Conservation (phyloP, 495 filamentous ascomycete species). For the Umbilicaria muhlenbergii region DNA sequence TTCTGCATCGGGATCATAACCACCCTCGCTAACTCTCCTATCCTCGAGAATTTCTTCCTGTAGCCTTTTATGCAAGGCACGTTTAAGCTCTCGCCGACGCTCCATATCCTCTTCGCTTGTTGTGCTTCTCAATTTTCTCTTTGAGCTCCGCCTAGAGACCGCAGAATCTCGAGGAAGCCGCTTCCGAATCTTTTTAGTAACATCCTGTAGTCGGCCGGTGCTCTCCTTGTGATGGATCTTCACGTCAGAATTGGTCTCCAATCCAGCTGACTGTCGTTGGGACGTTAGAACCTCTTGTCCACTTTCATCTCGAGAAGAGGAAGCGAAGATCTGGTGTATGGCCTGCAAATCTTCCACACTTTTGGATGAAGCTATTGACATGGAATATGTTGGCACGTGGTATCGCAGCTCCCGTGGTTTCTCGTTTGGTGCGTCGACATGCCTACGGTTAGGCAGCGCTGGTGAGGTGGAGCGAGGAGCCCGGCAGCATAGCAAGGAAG, state of each 20-base stretch:
- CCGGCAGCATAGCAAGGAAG: no score
- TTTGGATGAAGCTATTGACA: no score
- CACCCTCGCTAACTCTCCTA: not conserved
- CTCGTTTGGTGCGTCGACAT: no score
- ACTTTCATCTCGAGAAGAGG: not conserved
- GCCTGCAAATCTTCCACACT: not conserved
- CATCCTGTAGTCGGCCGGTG: constrained; percentile 5
- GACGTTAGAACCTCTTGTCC: no score
- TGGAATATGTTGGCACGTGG: no score
- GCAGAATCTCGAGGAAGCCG: constrained; percentile 3
- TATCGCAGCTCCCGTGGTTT: no score
- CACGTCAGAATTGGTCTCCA: no score
- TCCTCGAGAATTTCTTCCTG: constrained; percentile 4
- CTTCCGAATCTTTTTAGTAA: constrained; percentile 4
- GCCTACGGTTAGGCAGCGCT: no score
- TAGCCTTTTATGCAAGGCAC: constrained; percentile 5
- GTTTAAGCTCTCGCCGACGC: constrained; percentile 3
- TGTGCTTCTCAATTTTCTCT: constrained; percentile 1
- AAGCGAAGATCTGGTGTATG: not conserved
- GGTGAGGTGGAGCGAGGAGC: no score
- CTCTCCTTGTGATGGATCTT: not conserved
- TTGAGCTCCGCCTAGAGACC: constrained; percentile 7
- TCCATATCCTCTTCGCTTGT: constrained; percentile 4
- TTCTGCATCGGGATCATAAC: constrained; percentile 8
- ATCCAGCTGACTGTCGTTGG: no score